phyloP scores from a whole-genome alignment of 352 stramenopile genomes.

The Phytophthora macrochlamydospora region DNA sequence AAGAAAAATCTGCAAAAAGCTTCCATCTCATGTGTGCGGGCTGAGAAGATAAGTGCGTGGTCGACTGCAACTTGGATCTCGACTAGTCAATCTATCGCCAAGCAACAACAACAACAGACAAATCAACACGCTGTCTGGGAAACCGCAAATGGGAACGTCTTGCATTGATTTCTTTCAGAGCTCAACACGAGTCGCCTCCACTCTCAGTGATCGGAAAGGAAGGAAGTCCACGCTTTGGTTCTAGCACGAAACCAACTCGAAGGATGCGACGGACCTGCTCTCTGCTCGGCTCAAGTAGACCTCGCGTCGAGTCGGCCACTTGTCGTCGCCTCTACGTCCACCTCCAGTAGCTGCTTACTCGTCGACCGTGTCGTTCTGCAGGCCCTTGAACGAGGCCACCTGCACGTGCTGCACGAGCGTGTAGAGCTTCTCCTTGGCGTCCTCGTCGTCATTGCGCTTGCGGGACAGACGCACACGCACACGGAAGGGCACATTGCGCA shows the following conservation, averaged over 20 bases:
- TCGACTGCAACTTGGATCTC: neutral
- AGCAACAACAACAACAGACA: neutral
- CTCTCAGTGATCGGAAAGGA: slow-evolving; percentile 20
- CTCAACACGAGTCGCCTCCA: slow-evolving; percentile 36
- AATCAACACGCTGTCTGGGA: slow-evolving; percentile 9
- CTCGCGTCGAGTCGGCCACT: neutral
- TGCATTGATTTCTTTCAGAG: slow-evolving; percentile 37
- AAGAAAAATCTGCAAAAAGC: slow-evolving; percentile 34
- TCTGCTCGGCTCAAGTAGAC: no score
- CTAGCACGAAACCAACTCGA: neutral
- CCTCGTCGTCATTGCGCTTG: slow-evolving; percentile 99
- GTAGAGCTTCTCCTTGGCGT: slow-evolving; percentile 99
- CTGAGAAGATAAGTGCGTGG: neutral
- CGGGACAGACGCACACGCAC: slow-evolving; percentile 97
- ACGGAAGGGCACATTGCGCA: slow-evolving; percentile 97
- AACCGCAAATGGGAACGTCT: slow-evolving; percentile 45
- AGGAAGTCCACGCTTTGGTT: slow-evolving; percentile 28
- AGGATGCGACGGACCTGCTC: no score
- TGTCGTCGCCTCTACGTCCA: neutral
- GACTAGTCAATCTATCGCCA: neutral
- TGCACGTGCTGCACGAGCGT: slow-evolving; percentile 98
- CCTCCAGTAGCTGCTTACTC: slow-evolving; percentile 62
- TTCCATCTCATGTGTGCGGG: neutral
- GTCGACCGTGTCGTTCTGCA: slow-evolving; percentile 96
- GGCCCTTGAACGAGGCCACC: slow-evolving; percentile 95